Percentiles rank a stretch among this genome's conserved stretches.
phyloP scores from a whole-genome alignment of 2,329 filamentous ascomycete species.

The Colletotrichum tanaceti region DNA sequence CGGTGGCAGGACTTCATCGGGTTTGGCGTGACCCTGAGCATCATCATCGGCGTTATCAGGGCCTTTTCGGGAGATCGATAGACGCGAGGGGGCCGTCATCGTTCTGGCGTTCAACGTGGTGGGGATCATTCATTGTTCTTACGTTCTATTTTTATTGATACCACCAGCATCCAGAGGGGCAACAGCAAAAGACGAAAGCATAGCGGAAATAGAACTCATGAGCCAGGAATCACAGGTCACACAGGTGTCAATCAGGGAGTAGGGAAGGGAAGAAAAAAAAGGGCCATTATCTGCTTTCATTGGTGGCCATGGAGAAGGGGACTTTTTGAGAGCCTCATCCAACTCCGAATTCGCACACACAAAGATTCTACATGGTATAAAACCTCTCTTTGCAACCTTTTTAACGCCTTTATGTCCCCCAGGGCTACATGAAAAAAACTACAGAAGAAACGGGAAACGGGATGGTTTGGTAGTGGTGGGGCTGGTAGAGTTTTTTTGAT shows the following conservation, averaged over 20 bases:
- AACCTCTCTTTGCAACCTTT: slow-evolving; percentile 15
- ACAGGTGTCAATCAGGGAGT: neutral
- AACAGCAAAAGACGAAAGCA: neutral
- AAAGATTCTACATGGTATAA: slow-evolving; percentile 38
- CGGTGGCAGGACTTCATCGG: slow-evolving; percentile 88
- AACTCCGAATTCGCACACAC: slow-evolving; percentile 33
- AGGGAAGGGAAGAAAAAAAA: slow-evolving; percentile 21
- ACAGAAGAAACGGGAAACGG: slow-evolving; percentile 2
- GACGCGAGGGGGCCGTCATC: neutral
- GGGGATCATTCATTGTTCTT: no score
- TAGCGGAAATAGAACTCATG: neutral
- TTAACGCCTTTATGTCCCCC: slow-evolving; percentile 29
- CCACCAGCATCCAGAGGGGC: slow-evolving; percentile 10
- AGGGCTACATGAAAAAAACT: slow-evolving; percentile 30
- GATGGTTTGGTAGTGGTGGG: neutral
- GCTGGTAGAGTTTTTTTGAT: neutral
- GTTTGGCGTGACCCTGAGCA: slow-evolving; percentile 78
- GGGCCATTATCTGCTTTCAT: slow-evolving; percentile 41
- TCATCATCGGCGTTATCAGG: slow-evolving; percentile 52
- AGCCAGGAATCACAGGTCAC: slow-evolving; percentile 14
- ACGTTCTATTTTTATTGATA: slow-evolving; percentile 12
- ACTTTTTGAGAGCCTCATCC: slow-evolving; percentile 17
- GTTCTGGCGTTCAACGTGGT: neutral
- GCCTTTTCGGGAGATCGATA: slow-evolving; percentile 40
- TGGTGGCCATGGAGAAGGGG: slow-evolving; percentile 37